Conservation (phyloP, 1,284 basidiomycete genomes). For the Heterobasidion irregulare region DNA sequence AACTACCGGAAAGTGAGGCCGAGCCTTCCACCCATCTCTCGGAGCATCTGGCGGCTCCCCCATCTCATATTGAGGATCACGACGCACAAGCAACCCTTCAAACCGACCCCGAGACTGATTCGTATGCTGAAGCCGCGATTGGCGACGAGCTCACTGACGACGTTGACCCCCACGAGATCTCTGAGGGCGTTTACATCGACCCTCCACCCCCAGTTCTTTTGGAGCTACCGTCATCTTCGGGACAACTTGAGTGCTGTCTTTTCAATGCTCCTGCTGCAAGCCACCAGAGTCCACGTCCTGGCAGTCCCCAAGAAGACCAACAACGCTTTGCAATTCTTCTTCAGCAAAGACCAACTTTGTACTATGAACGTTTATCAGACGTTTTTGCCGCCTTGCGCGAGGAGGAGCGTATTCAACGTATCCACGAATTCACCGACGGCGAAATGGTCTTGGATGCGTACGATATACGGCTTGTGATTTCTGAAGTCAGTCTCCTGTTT, state of each 20-base stretch:
- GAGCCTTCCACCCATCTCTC: not conserved
- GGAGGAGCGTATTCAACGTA: conserved; percentile 39
- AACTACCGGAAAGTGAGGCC: not conserved
- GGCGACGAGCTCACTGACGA: conserved; percentile 9
- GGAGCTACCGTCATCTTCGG: conserved; percentile 32
- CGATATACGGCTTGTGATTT: conserved; percentile 53
- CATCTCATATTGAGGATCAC: not conserved
- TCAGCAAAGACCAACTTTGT: conserved; percentile 54
- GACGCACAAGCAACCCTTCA: not conserved
- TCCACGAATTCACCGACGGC: conserved; percentile 40
- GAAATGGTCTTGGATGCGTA: conserved; percentile 63
- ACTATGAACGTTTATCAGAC: conserved; percentile 60
- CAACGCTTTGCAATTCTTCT: conserved; percentile 32
- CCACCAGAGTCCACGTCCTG: conserved; percentile 19
- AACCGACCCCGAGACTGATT: too few relatives aligned
- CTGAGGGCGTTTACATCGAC: conserved; percentile 65
- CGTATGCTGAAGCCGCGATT: not conserved
- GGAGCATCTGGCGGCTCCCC: not conserved
- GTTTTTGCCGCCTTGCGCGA: conserved; percentile 63
- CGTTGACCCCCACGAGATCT: conserved; percentile 54
- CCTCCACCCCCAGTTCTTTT: conserved; percentile 66
- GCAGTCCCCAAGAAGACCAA: conserved; percentile 2
- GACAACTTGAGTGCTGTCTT: conserved; percentile 37
- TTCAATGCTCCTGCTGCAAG: conserved; percentile 44
- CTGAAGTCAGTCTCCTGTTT: conserved; percentile 41